These are phyloP conservation scores for Apiospora pterosperma DNA, from an alignment of 2,329 filamentous ascomycete species.

Conservation along the genomic window DNA sequence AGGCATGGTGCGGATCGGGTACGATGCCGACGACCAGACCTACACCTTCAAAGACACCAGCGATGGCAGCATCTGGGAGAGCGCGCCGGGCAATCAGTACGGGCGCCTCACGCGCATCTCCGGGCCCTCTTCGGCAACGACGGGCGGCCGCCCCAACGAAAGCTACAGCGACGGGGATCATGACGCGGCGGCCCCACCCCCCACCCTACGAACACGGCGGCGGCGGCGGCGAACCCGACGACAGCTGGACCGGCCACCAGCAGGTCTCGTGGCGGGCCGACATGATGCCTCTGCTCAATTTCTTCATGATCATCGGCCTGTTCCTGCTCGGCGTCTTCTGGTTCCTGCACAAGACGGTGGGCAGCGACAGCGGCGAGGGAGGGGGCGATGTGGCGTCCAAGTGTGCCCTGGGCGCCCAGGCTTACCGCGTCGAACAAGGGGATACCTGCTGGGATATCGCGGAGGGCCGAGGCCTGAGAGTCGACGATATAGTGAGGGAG, in stretches of 20 bases:
- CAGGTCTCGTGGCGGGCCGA: constrained; percentile 46
- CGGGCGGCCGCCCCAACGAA: constrained; percentile 11
- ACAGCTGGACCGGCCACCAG: constrained; percentile 7
- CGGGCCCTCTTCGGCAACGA: constrained; percentile 8
- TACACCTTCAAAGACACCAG: constrained; percentile 42
- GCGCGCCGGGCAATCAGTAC: constrained; percentile 41
- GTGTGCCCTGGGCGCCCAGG: constrained; percentile 27
- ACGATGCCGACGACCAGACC: constrained; percentile 45
- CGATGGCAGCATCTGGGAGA: constrained; percentile 42
- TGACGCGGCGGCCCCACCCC: no score
- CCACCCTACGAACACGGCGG: constrained; percentile 17
- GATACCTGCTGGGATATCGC: constrained; percentile 55
- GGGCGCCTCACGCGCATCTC: constrained; percentile 33
- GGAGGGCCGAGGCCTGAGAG: constrained; percentile 34
- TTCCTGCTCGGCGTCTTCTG: constrained; percentile 48
- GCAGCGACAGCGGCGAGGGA: constrained; percentile 12
- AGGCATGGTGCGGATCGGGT: constrained; percentile 46
- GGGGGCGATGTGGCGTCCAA: constrained; percentile 9
- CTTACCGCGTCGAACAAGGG: constrained; percentile 39
- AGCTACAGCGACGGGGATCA: constrained; percentile 13
- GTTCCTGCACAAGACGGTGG: constrained; percentile 36
- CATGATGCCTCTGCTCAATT: constrained; percentile 55
- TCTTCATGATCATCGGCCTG: constrained; percentile 50
- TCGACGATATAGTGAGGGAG: constrained; percentile 42
- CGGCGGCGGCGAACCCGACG: background rate